Evolutionary conservation across 306 rosid species (phyloP).

Genomic region (Echinosophora koreensis): DNA sequence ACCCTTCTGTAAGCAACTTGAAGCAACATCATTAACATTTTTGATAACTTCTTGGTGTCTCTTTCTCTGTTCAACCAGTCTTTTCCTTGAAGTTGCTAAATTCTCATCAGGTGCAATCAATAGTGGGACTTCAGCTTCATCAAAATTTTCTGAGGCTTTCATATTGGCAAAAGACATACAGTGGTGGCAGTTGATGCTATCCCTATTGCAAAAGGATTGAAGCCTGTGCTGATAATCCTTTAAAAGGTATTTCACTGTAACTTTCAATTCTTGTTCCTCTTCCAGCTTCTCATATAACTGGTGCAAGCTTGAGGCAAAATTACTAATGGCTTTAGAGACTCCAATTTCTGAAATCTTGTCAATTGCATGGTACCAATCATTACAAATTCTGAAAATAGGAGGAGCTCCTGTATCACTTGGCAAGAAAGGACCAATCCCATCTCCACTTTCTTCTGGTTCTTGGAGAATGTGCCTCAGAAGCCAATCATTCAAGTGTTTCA

Average conservation of each 20-base stretch:
- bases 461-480: slow-evolving; percentile 35
- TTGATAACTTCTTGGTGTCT: slow-evolving; percentile 31
- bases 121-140: slow-evolving; percentile 28
- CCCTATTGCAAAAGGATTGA: slow-evolving; percentile 23
- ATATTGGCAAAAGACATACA: slow-evolving; percentile 12
- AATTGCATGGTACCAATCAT: slow-evolving; percentile 46
- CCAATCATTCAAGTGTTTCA: slow-evolving; percentile 55
- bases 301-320: slow-evolving; percentile 50
- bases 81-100: slow-evolving; percentile 28
- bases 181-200: neutral
- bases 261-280: slow-evolving; percentile 45
- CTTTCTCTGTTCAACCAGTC: slow-evolving; percentile 42
- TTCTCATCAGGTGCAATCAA: slow-evolving; percentile 22
- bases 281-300: slow-evolving; percentile 47
- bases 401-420: slow-evolving; percentile 42
- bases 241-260: slow-evolving; percentile 17
- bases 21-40: slow-evolving; percentile 49
- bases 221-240: slow-evolving; percentile 43
- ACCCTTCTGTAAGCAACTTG: slow-evolving; percentile 47
- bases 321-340: slow-evolving; percentile 36
- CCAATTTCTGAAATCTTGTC: slow-evolving; percentile 42
- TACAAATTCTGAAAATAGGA: slow-evolving; percentile 43
- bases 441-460: slow-evolving; percentile 41
- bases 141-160: slow-evolving; percentile 11
- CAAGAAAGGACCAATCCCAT: slow-evolving; percentile 26